phyloP scores from a whole-genome alignment of 1,139 yeast species.

The Geotrichum candidum region DNA sequence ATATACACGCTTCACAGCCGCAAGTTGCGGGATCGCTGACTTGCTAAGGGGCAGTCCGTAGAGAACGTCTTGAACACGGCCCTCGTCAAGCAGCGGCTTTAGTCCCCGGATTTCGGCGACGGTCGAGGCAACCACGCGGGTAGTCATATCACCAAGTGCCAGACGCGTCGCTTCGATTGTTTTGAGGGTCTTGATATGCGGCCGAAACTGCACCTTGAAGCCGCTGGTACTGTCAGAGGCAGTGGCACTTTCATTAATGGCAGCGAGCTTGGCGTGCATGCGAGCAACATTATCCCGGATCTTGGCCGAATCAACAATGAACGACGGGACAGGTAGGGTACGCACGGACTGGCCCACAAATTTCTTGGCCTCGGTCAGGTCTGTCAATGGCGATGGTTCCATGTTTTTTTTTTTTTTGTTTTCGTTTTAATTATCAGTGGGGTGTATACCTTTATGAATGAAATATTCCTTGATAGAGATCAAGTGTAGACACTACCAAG shows the following conservation, averaged over 20 bases:
- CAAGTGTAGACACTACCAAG: too few relatives aligned
- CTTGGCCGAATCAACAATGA: constrained; percentile 40
- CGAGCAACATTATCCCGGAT: constrained; percentile 38
- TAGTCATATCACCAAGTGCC: constrained; percentile 41
- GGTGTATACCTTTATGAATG: too few relatives aligned
- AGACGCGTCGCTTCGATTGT: constrained; percentile 44
- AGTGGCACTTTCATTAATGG: constrained; percentile 18
- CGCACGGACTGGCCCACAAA: constrained; percentile 29
- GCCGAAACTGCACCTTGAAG: constrained; percentile 42
- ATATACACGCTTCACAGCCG: constrained; percentile 34
- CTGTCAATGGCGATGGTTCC: background rate
- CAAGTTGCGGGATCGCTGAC: constrained; percentile 46
- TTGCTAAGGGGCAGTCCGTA: constrained; percentile 63
- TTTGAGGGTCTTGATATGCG: constrained; percentile 76
- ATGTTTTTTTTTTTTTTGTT: background rate
- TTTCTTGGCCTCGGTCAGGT: constrained; percentile 20
- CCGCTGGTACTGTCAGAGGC: background rate
- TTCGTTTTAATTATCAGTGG: background rate
- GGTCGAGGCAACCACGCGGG: constrained; percentile 63
- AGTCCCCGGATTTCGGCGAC: constrained; percentile 59
- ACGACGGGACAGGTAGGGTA: constrained; percentile 52
- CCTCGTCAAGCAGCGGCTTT: constrained; percentile 41
- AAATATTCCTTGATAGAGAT: too few relatives aligned
- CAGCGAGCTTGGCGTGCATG: constrained; percentile 38
- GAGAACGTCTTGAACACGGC: constrained; percentile 51